Evolutionary conservation across 345 rosid species (phyloP).

Genomic region (Ceriops decandra): DNA sequence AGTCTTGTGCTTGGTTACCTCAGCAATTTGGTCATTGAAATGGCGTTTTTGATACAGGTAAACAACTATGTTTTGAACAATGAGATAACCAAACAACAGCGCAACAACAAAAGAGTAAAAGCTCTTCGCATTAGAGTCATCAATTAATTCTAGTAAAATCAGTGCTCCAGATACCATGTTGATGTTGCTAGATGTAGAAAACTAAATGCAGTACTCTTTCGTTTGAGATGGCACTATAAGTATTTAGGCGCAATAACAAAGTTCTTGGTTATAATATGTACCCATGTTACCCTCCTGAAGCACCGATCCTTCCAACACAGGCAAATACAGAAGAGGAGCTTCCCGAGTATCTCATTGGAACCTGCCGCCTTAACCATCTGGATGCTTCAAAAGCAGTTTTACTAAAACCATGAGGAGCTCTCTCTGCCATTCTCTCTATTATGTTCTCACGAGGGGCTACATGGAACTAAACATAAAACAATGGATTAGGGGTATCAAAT

Average conservation of each 20-base stretch:
- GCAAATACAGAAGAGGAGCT: slow-evolving; percentile 88
- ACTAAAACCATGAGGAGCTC: slow-evolving; percentile 32
- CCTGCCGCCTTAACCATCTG: slow-evolving; percentile 82
- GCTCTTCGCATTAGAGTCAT: not conserved
- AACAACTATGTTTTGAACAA: not conserved
- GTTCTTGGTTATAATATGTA: too few species aligned
- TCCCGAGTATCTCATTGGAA: slow-evolving; percentile 86
- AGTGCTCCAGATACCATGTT: not conserved
- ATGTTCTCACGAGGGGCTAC: too few species aligned
- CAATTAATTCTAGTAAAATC: not conserved
- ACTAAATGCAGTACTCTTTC: too few species aligned
- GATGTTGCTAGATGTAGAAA: not conserved
- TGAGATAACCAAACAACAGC: not conserved
- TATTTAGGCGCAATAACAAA: too few species aligned
- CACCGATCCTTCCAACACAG: slow-evolving; percentile 33
- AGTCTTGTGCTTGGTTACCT: slow-evolving; percentile 96
- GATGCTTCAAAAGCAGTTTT: slow-evolving; percentile 64
- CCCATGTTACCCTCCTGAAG: not conserved
- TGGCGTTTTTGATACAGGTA: slow-evolving; percentile 96
- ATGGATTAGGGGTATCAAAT: too few species aligned
- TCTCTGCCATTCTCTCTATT: not conserved
- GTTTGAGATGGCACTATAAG: too few species aligned
- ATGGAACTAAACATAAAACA: too few species aligned
- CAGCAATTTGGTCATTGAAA: slow-evolving; percentile 84
- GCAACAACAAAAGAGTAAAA: not conserved